Evolutionary conservation across 2,329 filamentous ascomycete species (phyloP), one percentile per base, ranked within the genome.

Genomic region (Ophiostoma quercus): DNA sequence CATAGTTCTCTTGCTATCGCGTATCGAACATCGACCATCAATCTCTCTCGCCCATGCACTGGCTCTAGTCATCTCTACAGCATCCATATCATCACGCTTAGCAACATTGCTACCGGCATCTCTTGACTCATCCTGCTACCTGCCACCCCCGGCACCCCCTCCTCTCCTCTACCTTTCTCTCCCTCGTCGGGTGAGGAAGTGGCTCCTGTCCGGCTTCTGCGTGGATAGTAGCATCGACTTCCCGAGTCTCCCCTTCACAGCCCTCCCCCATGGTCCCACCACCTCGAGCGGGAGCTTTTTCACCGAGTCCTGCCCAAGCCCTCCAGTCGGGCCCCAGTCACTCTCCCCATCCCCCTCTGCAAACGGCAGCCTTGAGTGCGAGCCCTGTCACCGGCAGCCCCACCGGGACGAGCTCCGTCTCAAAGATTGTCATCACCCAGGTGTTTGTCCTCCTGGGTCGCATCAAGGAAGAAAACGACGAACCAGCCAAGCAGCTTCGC

Each of bases 391-490:
- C 84, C 76, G 86, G 81, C 80, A 88, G 86, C 80, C 85, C 85
- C 77, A 88, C 85, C 76, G 85, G 85, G 79, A 83, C 82, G 74
- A 87, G 81, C 77, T 90, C 89, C 77, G 85, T 98, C 76, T 91
- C 91, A 72, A 97, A 96, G 82, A 95, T 99, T 79, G 93, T 95
- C 76, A 90, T 97, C 77, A 93, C 95, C 74, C 95, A 99, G 83
- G 89, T 98, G 74, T 96, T 95, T 82, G 88, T 99, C 74, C 87
- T 99, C 71, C 86, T 99, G 74, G 95, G 94, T 82, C 93, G 92
- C 43, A 90, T 98, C 78, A 97, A 95, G 80, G 93, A 97, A 82
- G 94, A 96, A 79, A 93, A 93, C 82, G 93, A 91, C 77, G 78
- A 88, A 78, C 88, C 90, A 77, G 87, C 87, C 77, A 97, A 96